Percentiles rank a stretch among this genome's conserved stretches.
Conservation (phyloP, 352 stramenopile genomes). For the Phytophthora ramorum region DNA sequence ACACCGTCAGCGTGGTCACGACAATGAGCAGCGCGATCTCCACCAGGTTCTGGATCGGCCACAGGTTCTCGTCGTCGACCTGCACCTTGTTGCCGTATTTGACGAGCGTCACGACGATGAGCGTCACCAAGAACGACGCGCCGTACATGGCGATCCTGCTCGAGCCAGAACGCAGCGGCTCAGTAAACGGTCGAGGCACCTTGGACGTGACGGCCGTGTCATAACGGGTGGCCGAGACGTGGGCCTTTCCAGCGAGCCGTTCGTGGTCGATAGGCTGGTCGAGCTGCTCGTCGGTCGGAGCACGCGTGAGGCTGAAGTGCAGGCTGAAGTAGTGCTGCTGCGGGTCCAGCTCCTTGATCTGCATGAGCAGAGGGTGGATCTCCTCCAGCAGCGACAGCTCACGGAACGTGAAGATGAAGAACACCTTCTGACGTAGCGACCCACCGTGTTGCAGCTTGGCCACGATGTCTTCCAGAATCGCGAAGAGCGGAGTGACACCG, state of each 20-base stretch:
- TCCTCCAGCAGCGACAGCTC: no score
- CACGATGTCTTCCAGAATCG: no score
- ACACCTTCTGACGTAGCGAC: no score
- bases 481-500: no score
- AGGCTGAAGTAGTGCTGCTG: no score
- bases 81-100: conserved; percentile 38
- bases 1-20: conserved; percentile 15
- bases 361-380: no score
- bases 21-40: conserved; percentile 25
- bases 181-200: conserved; percentile 30
- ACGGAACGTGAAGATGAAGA: no score
- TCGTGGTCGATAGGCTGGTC: conserved; percentile 35
- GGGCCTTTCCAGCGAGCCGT: conserved; percentile 14
- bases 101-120: conserved; percentile 42
- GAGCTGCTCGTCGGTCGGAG: conserved; percentile 24
- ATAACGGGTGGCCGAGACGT: conserved; percentile 10
- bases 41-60: conserved; percentile 48
- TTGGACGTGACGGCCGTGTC: conserved; percentile 12
- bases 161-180: conserved; percentile 33
- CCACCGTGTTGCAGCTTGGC: no score
- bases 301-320: no score
- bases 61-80: conserved; percentile 21
- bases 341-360: no score
- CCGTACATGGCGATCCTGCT: conserved; percentile 32
- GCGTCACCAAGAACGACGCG: conserved; percentile 21